These are phyloP conservation scores for Botryotinia narcissicola DNA, from an alignment of 2,329 filamentous ascomycete genomes.

Conservation along the genomic window DNA sequence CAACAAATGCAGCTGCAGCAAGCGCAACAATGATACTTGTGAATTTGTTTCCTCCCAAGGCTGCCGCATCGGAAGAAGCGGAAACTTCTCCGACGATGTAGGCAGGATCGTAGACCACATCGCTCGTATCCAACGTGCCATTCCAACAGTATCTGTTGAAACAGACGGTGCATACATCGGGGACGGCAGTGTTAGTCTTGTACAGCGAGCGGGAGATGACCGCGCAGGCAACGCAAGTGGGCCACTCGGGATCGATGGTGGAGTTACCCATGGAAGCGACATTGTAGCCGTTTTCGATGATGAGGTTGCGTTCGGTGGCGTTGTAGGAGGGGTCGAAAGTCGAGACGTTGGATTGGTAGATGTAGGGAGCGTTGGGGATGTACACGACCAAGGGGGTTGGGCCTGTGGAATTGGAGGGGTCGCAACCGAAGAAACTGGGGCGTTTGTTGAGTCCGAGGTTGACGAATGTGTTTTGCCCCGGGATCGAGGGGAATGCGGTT, in stretches of 20 bases:
- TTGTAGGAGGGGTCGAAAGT: slow-evolving; percentile 71
- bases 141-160: slow-evolving; percentile 91
- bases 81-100: slow-evolving; percentile 26
- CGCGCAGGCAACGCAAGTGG: slow-evolving; percentile 83
- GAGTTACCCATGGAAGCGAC: slow-evolving; percentile 80
- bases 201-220: slow-evolving; percentile 74
- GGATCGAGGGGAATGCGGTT: slow-evolving; percentile 69
- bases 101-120: slow-evolving; percentile 28
- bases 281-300: slow-evolving; percentile 85
- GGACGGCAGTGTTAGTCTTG: slow-evolving; percentile 66
- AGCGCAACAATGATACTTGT: neutral
- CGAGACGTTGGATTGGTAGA: slow-evolving; percentile 71
- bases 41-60: neutral
- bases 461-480: slow-evolving; percentile 73
- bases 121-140: slow-evolving; percentile 46
- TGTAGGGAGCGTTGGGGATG: slow-evolving; percentile 81
- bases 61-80: neutral
- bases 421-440: slow-evolving; percentile 80
- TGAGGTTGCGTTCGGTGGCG: slow-evolving; percentile 65
- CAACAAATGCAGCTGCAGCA: neutral
- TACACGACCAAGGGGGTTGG: slow-evolving; percentile 75
- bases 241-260: slow-evolving; percentile 72
- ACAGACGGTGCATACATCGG: slow-evolving; percentile 70
- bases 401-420: slow-evolving; percentile 59
- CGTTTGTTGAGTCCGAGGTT: slow-evolving; percentile 71